Conservation (phyloP, 108 stramenopile species). For the Nitzschia palea region DNA sequence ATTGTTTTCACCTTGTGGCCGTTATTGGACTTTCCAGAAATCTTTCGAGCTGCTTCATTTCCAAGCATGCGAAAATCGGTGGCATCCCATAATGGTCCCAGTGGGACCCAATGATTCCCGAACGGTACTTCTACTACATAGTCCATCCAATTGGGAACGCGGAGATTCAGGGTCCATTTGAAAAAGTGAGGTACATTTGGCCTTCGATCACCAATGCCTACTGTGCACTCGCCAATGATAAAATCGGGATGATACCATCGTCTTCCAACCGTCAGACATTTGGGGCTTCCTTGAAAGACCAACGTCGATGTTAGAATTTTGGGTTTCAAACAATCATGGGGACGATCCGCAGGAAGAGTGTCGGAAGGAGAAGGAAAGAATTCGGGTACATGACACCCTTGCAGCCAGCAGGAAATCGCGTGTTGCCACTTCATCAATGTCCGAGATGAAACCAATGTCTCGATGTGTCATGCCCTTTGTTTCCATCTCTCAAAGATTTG, state of each 20-base stretch:
- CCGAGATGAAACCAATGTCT: slow-evolving; percentile 48
- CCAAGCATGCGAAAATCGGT: slow-evolving; percentile 2
- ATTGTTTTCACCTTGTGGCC: not conserved
- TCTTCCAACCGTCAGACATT: slow-evolving; percentile 33
- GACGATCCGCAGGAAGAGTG: too few relatives aligned
- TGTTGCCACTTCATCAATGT: slow-evolving; percentile 50
- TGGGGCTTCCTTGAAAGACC: slow-evolving; percentile 45
- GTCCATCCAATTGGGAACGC: not conserved
- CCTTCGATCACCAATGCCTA: slow-evolving; percentile 34
- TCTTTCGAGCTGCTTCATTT: not conserved
- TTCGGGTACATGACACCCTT: slow-evolving; percentile 32
- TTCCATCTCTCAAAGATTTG: slow-evolving; percentile 44
- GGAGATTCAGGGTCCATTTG: too few relatives aligned
- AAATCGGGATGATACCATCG: slow-evolving; percentile 58
- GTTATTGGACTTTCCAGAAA: too few relatives aligned
- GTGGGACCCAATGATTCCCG: too few relatives aligned
- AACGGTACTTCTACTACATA: not conserved
- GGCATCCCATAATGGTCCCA: slow-evolving; percentile 1
- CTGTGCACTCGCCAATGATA: slow-evolving; percentile 54
- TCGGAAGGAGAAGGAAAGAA: too few relatives aligned
- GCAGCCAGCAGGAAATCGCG: slow-evolving; percentile 60
- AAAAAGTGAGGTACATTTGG: too few relatives aligned
- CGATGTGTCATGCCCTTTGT: slow-evolving; percentile 50
- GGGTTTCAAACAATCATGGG: not conserved
- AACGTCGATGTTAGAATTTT: slow-evolving; percentile 34